These are phyloP conservation scores for Penicillium chermesinum DNA, from an alignment of 495 filamentous ascomycete species.

Conservation along the genomic window DNA sequence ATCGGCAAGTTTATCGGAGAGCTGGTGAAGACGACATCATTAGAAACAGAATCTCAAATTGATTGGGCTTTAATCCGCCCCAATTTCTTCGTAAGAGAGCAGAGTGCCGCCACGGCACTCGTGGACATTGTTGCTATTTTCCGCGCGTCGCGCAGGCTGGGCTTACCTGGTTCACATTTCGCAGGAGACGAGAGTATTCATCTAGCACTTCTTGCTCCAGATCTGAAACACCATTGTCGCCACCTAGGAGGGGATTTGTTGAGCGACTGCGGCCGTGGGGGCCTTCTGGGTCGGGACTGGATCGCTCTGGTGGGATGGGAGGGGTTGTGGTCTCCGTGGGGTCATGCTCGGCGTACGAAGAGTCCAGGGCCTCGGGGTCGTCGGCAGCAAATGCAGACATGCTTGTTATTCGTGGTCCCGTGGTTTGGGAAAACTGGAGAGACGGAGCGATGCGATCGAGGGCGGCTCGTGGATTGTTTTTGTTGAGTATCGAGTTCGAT, in stretches of 20 bases:
- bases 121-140: background rate
- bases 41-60: too few species aligned
- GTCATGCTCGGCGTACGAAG: slow-evolving; percentile 18
- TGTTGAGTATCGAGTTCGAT: background rate
- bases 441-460: background rate
- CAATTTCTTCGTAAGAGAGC: too few species aligned
- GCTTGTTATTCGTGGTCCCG: background rate
- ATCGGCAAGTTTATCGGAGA: slow-evolving; percentile 36
- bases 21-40: too few species aligned
- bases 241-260: slow-evolving; percentile 38
- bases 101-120: too few species aligned
- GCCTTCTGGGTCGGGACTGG: slow-evolving; percentile 14
- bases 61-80: too few species aligned
- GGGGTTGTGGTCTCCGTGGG: slow-evolving; percentile 19
- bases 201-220: slow-evolving; percentile 93
- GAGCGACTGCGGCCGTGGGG: slow-evolving; percentile 15
- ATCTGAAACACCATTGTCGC: slow-evolving; percentile 49
- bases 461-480: background rate
- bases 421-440: background rate
- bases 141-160: background rate
- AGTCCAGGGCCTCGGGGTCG: slow-evolving; percentile 17
- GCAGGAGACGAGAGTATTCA: slow-evolving; percentile 80
- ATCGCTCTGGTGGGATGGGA: slow-evolving; percentile 14
- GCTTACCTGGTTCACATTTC: slow-evolving; percentile 83
- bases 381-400: slow-evolving; percentile 25